Evolutionary conservation across 176 grass and related monocot species (phyloP).

Genomic region (Pharus latifolius): DNA sequence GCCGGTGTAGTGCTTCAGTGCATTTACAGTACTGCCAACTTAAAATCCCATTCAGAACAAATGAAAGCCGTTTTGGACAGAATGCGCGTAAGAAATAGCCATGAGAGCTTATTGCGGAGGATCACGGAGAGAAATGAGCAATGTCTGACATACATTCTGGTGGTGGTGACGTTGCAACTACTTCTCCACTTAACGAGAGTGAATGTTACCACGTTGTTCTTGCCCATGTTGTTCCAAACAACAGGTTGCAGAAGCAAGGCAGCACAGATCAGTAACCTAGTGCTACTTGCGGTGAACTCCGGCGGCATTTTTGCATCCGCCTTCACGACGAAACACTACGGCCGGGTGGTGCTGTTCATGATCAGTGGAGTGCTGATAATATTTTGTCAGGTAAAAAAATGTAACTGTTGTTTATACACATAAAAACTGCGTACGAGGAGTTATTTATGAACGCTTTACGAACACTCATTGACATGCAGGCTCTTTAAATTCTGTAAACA

Average conservation of each 20-base stretch:
- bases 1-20: slow-evolving; percentile 10
- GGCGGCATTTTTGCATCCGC: slow-evolving; percentile 28
- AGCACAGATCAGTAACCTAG: slow-evolving; percentile 8
- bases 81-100: neutral
- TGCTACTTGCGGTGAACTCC: slow-evolving; percentile 25
- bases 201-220: slow-evolving; percentile 19
- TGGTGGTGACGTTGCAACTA: slow-evolving; percentile 15
- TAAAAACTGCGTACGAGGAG: too few species aligned
- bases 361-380: slow-evolving; percentile 1
- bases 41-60: slow-evolving; percentile 3
- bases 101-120: slow-evolving; percentile 3
- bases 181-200: slow-evolving; percentile 15
- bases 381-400: slow-evolving; percentile 1
- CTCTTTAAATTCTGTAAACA: too few species aligned
- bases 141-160: slow-evolving; percentile 11
- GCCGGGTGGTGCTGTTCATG: slow-evolving; percentile 7
- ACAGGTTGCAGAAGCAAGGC: slow-evolving; percentile 14
- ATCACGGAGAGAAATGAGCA: slow-evolving; percentile 20
- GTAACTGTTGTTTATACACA: too few species aligned
- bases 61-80: neutral
- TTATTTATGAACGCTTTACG: too few species aligned
- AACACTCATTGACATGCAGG: too few species aligned
- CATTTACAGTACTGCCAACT: slow-evolving; percentile 14
- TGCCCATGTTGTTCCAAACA: slow-evolving; percentile 29
- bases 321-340: slow-evolving; percentile 11